Percentiles rank a stretch among this genome's conserved stretches.
phyloP scores from a whole-genome alignment of 805 yeast species.

The Suhomyces faveliae region DNA sequence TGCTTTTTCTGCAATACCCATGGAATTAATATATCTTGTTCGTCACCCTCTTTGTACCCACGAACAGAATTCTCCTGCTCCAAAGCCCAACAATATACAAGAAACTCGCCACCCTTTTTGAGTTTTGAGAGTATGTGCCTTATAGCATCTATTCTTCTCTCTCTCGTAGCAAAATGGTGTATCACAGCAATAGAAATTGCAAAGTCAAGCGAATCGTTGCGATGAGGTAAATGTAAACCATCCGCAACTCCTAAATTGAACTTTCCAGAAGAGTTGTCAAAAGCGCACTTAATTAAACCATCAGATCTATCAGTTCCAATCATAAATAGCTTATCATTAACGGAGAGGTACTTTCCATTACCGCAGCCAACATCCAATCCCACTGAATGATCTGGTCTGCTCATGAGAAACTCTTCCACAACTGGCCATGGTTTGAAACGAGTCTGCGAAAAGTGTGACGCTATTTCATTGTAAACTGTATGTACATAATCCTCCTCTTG shows the following conservation, averaged over 20 bases:
- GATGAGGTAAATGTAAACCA: conserved; percentile 57
- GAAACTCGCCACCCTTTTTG: conserved; percentile 58
- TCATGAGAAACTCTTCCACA: conserved; percentile 66
- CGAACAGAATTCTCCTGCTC: conserved; percentile 87
- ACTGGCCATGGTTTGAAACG: conserved; percentile 98
- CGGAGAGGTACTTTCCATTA: conserved; percentile 83
- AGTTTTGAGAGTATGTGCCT: conserved; percentile 62
- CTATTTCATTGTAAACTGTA: conserved; percentile 89
- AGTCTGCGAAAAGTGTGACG: conserved; percentile 89
- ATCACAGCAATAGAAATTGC: conserved; percentile 95
- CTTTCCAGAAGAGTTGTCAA: conserved; percentile 32
- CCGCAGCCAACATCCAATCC: conserved; percentile 98
- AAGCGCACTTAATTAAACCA: conserved; percentile 67
- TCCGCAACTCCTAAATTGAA: conserved; percentile 76
- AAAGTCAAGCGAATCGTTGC: conserved; percentile 56
- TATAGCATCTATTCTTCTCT: conserved; percentile 76
- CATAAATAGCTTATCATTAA: conserved; percentile 66
- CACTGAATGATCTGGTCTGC: conserved; percentile 51
- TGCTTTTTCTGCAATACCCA: conserved; percentile 74
- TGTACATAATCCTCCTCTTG: conserved; percentile 84
- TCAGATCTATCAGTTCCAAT: conserved; percentile 75
- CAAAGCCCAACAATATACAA: conserved; percentile 95
- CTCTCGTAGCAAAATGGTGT: conserved; percentile 88
- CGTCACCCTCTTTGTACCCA: conserved; percentile 89
- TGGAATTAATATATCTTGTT: conserved; percentile 91